Evolutionary conservation across 139 green algal species (phyloP), one percentile per base, ranked within the genome.

Genomic region (Axilococcus clingmanii): DNA sequence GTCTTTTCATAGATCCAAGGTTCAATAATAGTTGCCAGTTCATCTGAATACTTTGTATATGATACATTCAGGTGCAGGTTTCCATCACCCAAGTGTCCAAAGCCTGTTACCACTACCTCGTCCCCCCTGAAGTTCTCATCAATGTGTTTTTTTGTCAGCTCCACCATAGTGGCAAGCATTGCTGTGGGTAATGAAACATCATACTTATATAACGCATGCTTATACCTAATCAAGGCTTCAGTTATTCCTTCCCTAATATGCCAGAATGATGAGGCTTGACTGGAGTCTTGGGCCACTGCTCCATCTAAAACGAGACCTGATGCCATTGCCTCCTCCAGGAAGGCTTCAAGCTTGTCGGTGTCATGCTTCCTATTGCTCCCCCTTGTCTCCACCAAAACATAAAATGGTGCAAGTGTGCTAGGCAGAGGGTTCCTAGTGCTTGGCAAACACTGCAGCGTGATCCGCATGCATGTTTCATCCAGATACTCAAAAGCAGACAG

Each of bases 21-120:
- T 78, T 99, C 92, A 7, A 99, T 80, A 7, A 59, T 27, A 12
- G 40, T 32, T 29, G 62, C 30, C 15, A 97, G 36, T 23, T 48
- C 61, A 8, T 71, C 40, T 9, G 63, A 35, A 34, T 80, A 72
- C 9, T 48, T 15, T 0, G 71, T 65, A 0, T 53, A 55, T 3
- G 79, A 88, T 11, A 97, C 58, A 67, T 97, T 97, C 31, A 98
- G 81, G 66, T 98, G 91, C 31, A 98, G 69, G 69, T 98, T 98
- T 49, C 86, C 82, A 52, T 98, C 88, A 4, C 92, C 93, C 16
- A 97, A 65, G 62, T 99, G 93, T 4, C 93, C 93, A 52, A 94
- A 99, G 1, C 87, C 87, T 3, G 89, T 72, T 19, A 94, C 89
- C 53, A 63, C 4, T 19, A 22, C 12, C 41, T 43, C 45, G n/a